A percentile compares a stretch with the other conserved stretches of the same genome.
These are phyloP conservation scores for Podosphaera fusca DNA, from an alignment of 2,329 filamentous ascomycete species.

Conservation along the genomic window DNA sequence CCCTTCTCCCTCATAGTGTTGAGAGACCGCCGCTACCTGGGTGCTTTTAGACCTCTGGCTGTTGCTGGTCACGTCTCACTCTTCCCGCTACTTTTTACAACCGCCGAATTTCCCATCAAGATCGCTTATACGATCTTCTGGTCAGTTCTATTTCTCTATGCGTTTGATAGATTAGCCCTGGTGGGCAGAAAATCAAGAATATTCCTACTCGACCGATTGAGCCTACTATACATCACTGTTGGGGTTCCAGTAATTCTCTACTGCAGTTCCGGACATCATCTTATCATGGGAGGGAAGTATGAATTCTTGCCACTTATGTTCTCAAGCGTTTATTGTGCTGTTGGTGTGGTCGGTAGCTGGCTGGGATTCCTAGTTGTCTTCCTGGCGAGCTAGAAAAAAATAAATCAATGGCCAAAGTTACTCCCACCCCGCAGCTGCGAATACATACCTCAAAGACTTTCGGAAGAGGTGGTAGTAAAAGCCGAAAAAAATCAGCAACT, in stretches of 20 bases:
- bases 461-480: too few species aligned
- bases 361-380: conserved; percentile 84
- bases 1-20: conserved; percentile 86
- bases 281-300: conserved; percentile 62
- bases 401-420: too few species aligned
- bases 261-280: conserved; percentile 58
- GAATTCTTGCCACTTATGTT: conserved; percentile 96
- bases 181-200: conserved; percentile 59
- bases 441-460: too few species aligned
- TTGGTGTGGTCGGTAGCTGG: conserved; percentile 94
- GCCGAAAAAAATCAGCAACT: too few species aligned
- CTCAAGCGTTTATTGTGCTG: conserved; percentile 76
- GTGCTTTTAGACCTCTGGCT: conserved; percentile 75
- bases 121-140: conserved; percentile 81
- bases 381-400: conserved; percentile 26
- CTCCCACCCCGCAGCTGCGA: too few species aligned
- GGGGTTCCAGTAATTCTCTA: conserved; percentile 79
- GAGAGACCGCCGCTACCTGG: conserved; percentile 70
- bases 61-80: conserved; percentile 88
- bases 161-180: conserved; percentile 71
- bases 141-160: conserved; percentile 65
- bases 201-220: conserved; percentile 79
- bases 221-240: conserved; percentile 68
- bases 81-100: conserved; percentile 81
- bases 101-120: conserved; percentile 84